A percentile compares a stretch with the other conserved stretches of the same genome.
phyloP scores from a whole-genome alignment of 2,329 filamentous ascomycete species.

The Colletotrichum sidae region DNA sequence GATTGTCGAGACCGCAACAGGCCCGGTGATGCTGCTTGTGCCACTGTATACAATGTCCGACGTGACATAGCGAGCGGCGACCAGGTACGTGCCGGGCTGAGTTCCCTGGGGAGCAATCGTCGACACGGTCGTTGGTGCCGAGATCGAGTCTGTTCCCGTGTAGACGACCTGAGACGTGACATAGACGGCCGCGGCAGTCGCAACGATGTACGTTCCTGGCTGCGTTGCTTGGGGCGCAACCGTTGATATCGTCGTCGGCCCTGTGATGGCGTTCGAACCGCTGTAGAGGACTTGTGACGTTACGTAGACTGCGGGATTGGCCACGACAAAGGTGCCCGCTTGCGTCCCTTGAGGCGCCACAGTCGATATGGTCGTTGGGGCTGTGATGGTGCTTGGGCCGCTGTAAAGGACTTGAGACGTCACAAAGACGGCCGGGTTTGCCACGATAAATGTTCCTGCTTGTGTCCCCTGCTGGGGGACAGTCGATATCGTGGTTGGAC shows the following conservation, averaged over 20 bases:
- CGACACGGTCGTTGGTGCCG: slow-evolving; percentile 3
- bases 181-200: slow-evolving; percentile 13
- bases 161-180: slow-evolving; percentile 1
- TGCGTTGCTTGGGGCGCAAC: slow-evolving; percentile 13
- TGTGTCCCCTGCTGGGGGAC: slow-evolving; percentile 8
- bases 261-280: not conserved
- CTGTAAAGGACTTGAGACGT: slow-evolving; percentile 3
- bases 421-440: slow-evolving; percentile 4
- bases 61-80: slow-evolving; percentile 26
- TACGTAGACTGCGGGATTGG: not conserved
- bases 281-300: not conserved
- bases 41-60: slow-evolving; percentile 19
- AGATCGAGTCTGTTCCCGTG: not conserved
- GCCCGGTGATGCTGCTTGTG: slow-evolving; percentile 16
- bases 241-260: slow-evolving; percentile 12
- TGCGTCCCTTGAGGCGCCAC: slow-evolving; percentile 12
- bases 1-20: slow-evolving; percentile 20
- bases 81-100: slow-evolving; percentile 21
- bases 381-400: not conserved
- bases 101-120: slow-evolving; percentile 19
- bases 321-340: slow-evolving; percentile 19
- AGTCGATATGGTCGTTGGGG: slow-evolving; percentile 7
- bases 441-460: slow-evolving; percentile 28
- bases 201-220: slow-evolving; percentile 33
- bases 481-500: slow-evolving; percentile 17